Conservation (phyloP, 2,329 filamentous ascomycete genomes). For the Daldinia sp. region DNA sequence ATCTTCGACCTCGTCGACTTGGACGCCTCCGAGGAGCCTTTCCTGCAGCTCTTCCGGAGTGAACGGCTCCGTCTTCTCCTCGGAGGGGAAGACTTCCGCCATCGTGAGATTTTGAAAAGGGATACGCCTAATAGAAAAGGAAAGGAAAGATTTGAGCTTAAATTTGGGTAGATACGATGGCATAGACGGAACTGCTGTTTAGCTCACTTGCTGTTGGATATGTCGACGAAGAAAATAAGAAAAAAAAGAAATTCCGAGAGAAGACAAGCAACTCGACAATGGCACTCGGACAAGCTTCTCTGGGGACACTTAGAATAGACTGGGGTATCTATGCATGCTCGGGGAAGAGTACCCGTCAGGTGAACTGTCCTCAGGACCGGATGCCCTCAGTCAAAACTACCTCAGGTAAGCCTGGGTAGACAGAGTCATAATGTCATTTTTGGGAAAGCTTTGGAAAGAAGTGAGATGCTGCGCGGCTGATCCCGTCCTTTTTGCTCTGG, state of each 20-base stretch:
- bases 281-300: conserved; percentile 31
- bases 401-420: conserved; percentile 34
- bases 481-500: conserved; percentile 39
- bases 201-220: conserved; percentile 16
- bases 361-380: conserved; percentile 45
- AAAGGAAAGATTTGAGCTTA: conserved; percentile 6
- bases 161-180: conserved; percentile 28
- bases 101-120: conserved; percentile 47
- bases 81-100: conserved; percentile 56
- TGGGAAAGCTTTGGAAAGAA: conserved; percentile 32
- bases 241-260: conserved; percentile 13
- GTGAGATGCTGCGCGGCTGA: conserved; percentile 46
- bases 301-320: conserved; percentile 22
- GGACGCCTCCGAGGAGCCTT: conserved; percentile 55
- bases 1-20: conserved; percentile 54
- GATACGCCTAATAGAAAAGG: conserved; percentile 9
- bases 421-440: conserved; percentile 46
- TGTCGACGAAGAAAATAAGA: conserved; percentile 24
- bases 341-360: conserved; percentile 40
- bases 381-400: conserved; percentile 22
- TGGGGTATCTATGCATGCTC: conserved; percentile 20
- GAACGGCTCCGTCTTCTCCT: conserved; percentile 67
- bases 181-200: conserved; percentile 1
- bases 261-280: conserved; percentile 12
- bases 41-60: conserved; percentile 64